Conservation (phyloP, 345 rosid genomes). For the Dipteronia sinensis region DNA sequence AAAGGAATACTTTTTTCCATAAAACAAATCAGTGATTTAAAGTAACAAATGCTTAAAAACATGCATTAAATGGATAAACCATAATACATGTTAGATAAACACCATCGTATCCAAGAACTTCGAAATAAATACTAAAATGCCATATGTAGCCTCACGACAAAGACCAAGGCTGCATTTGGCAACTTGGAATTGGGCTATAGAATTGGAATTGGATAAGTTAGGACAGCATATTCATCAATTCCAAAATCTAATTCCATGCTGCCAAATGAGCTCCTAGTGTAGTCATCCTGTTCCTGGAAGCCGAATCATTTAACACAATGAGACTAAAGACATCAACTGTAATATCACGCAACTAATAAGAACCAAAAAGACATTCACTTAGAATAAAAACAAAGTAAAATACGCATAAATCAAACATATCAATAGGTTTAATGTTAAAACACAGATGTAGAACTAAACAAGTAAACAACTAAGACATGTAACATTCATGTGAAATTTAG, state of each 20-base stretch:
- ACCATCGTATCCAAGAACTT: not conserved
- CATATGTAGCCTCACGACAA: not conserved
- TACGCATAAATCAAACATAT: not conserved
- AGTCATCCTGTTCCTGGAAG: not conserved
- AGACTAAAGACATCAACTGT: not conserved
- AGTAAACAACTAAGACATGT: too few relatives aligned
- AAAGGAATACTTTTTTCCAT: not conserved
- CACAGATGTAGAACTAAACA: not conserved
- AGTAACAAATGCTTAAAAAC: not conserved
- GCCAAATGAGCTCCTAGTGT: not conserved
- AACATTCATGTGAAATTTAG: not conserved
- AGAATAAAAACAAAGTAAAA: not conserved
- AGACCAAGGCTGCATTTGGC: not conserved
- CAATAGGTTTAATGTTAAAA: not conserved
- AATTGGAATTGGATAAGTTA: not conserved
- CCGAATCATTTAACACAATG: not conserved
- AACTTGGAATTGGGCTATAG: not conserved
- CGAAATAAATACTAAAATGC: not conserved
- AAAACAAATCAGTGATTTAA: constrained; percentile 15
- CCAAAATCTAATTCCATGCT: not conserved
- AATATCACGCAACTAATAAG: not conserved
- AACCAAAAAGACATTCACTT: not conserved
- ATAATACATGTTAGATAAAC: not conserved
- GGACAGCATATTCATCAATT: not conserved
- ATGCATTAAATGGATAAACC: not conserved